Percentiles rank a stretch among this genome's conserved stretches.
Conservation (phyloP, 1,284 basidiomycete genomes). For the Ganoderma leucocontextum region DNA sequence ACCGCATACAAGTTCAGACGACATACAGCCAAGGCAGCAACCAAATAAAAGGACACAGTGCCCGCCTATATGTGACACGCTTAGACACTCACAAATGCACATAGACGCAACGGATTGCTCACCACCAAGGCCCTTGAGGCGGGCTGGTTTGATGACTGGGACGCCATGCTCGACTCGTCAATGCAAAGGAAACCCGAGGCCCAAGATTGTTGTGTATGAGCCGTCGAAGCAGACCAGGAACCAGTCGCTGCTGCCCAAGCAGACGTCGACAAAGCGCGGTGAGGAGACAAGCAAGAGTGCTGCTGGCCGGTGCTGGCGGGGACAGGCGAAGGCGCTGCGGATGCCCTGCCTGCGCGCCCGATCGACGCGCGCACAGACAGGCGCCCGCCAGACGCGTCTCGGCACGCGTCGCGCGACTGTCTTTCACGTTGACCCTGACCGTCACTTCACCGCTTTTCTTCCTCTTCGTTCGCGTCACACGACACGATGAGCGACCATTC, state of each 20-base stretch:
- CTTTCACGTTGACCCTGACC: conserved; percentile 8
- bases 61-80: conserved; percentile 51
- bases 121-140: conserved; percentile 37
- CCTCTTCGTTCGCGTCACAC: neutral
- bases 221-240: neutral
- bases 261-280: neutral
- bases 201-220: neutral
- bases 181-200: neutral
- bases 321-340: conserved; percentile 1
- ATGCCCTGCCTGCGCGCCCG: conserved; percentile 15
- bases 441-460: neutral
- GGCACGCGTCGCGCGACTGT: conserved; percentile 16
- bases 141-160: conserved; percentile 27
- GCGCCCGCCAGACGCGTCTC: conserved; percentile 11
- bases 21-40: conserved; percentile 84
- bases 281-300: neutral
- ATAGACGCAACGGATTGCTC: conserved; percentile 12
- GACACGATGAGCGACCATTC: conserved; percentile 25
- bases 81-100: neutral
- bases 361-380: conserved; percentile 22
- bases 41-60: conserved; percentile 80
- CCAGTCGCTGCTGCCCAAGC: neutral
- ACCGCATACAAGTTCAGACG: conserved; percentile 3
- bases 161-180: conserved; percentile 5
- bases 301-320: conserved; percentile 13